phyloP scores from a whole-genome alignment of 495 filamentous ascomycete species.

The Xylaria grammica region DNA sequence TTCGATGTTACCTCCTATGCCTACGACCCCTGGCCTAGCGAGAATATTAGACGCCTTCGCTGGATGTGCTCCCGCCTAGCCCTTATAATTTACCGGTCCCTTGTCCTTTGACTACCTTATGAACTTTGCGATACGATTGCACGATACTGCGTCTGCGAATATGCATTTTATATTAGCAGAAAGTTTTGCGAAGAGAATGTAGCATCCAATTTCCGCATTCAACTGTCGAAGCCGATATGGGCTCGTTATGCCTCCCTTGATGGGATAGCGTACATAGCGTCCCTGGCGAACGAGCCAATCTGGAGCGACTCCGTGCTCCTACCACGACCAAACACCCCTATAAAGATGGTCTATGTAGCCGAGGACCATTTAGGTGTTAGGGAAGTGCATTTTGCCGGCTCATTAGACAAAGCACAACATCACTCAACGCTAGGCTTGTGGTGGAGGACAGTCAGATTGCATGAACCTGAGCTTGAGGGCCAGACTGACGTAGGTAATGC shows the following conservation, averaged over 20 bases:
- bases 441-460: not conserved
- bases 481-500: not conserved
- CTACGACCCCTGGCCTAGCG: constrained; percentile 3
- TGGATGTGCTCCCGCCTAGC: not conserved
- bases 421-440: not conserved
- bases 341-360: constrained; percentile 1
- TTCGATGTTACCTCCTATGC: constrained; percentile 3
- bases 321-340: not conserved
- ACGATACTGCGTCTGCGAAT: constrained; percentile 5
- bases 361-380: constrained; percentile 4
- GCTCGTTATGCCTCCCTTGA: not conserved
- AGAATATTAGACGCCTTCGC: constrained; percentile 1
- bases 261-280: not conserved
- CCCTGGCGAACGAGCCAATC: not conserved
- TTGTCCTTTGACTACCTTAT: not conserved
- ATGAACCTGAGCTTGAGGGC: not conserved
- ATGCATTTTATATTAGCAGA: not conserved
- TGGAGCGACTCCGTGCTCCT: not conserved
- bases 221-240: constrained; percentile 3
- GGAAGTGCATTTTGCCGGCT: not conserved
- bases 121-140: not conserved
- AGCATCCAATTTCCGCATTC: constrained; percentile 1
- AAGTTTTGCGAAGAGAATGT: not conserved
- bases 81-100: constrained; percentile 1
- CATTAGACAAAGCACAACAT: not conserved